phyloP scores from a whole-genome alignment of 768 basidiomycete species.

The Lyophyllum semitale region DNA sequence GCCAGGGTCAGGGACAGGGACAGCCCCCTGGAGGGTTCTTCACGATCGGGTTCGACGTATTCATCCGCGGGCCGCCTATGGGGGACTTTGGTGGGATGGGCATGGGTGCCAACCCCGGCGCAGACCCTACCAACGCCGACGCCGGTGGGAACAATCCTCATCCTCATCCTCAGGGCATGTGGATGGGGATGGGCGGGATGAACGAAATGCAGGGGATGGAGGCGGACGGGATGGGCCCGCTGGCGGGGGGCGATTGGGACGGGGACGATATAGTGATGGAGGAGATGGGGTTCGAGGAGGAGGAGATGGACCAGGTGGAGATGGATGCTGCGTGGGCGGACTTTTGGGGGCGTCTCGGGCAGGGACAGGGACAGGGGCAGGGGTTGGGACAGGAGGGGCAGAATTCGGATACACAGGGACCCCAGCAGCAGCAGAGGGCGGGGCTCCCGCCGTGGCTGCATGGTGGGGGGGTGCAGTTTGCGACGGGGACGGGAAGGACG shows the following conservation, averaged over 20 bases:
- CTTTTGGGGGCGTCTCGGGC: background rate
- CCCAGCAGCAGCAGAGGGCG: background rate
- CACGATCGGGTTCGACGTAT: constrained; percentile 44
- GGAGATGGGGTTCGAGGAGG: background rate
- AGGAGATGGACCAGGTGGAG: background rate
- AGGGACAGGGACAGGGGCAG: background rate
- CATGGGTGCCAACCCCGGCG: background rate
- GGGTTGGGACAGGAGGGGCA: background rate
- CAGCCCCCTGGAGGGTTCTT: constrained; percentile 20
- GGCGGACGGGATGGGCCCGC: background rate
- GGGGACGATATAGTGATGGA: background rate
- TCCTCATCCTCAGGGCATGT: background rate
- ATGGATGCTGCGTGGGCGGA: background rate
- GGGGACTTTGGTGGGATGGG: background rate
- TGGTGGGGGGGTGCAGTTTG: constrained; percentile 16
- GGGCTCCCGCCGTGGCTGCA: background rate
- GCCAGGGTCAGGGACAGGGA: background rate
- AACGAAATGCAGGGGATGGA: background rate
- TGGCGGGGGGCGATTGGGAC: background rate
- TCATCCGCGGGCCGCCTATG: constrained; percentile 21
- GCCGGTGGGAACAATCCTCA: background rate
- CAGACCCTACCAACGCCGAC: background rate
- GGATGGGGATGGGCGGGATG: background rate
- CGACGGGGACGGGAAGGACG: constrained; percentile 23
- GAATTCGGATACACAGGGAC: background rate